A percentile compares a stretch with the other conserved stretches of the same genome.
These are phyloP conservation scores for Zancudomyces culisetae DNA, from an alignment of 371 early-diverging fungal genomes.

Conservation along the genomic window DNA sequence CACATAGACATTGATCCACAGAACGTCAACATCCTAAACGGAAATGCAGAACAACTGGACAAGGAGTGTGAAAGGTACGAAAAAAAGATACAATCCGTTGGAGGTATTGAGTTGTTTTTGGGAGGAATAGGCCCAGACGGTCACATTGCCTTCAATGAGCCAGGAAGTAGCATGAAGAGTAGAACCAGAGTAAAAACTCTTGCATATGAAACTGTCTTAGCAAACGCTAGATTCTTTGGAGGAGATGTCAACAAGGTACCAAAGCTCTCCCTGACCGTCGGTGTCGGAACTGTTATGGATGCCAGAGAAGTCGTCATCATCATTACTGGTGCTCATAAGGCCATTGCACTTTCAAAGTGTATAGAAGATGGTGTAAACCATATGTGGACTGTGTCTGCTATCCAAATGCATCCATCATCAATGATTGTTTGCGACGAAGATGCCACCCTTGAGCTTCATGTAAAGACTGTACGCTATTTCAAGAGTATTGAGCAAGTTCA, in stretches of 20 bases:
- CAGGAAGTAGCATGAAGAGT: constrained; percentile 69
- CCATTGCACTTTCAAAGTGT: constrained; percentile 62
- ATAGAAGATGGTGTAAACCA: constrained; percentile 74
- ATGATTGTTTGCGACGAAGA: constrained; percentile 81
- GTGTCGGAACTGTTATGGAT: constrained; percentile 74
- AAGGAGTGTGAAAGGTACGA: constrained; percentile 61
- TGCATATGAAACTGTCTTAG: constrained; percentile 77
- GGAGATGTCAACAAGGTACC: constrained; percentile 75
- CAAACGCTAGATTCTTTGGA: constrained; percentile 74
- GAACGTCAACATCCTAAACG: constrained; percentile 65
- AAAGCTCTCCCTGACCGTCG: constrained; percentile 71
- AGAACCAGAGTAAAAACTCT: constrained; percentile 74
- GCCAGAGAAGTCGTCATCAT: constrained; percentile 69
- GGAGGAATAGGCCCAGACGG: constrained; percentile 79
- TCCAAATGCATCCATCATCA: constrained; percentile 73
- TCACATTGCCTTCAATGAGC: constrained; percentile 82
- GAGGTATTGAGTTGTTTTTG: constrained; percentile 68
- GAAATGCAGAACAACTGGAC: constrained; percentile 62
- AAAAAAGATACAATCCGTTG: constrained; percentile 48
- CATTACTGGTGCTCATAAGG: constrained; percentile 72
- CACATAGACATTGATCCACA: constrained; percentile 58
- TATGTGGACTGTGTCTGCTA: constrained; percentile 85
- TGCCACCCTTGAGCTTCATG: constrained; percentile 70
- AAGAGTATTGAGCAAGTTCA: constrained; percentile 78
- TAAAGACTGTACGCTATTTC: constrained; percentile 80